These are phyloP conservation scores for Kwoniella heveanensis DNA, from an alignment of 768 basidiomycete genomes.

Conservation along the genomic window DNA sequence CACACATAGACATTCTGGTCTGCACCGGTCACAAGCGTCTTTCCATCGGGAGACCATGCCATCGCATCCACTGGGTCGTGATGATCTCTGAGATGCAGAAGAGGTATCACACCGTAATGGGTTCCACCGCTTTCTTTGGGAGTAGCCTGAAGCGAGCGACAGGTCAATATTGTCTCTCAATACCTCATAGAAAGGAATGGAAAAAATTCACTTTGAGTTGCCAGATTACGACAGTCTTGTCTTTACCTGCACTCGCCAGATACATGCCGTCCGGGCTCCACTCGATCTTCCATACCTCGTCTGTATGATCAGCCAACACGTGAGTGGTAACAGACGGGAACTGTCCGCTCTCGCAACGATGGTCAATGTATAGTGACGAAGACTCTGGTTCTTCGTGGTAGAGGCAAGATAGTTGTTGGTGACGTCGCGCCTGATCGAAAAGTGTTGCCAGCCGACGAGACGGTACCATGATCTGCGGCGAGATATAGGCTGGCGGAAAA, in stretches of 20 bases:
- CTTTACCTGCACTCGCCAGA: conserved; percentile 85
- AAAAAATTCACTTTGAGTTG: conserved; percentile 67
- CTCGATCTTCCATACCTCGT: conserved; percentile 94
- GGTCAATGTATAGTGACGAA: conserved; percentile 85
- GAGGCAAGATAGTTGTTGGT: conserved; percentile 78
- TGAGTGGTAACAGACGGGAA: conserved; percentile 87
- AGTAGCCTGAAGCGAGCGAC: conserved; percentile 6
- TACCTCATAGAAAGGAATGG: neutral
- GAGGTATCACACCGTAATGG: conserved; percentile 58
- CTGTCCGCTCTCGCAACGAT: conserved; percentile 71
- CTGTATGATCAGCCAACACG: conserved; percentile 78
- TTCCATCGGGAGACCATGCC: conserved; percentile 91
- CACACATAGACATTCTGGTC: conserved; percentile 84
- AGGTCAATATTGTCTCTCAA: neutral
- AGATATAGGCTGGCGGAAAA: conserved; percentile 73
- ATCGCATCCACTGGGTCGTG: conserved; percentile 72
- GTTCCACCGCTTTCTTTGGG: conserved; percentile 12
- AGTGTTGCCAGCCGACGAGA: conserved; percentile 81
- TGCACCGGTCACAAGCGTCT: conserved; percentile 76
- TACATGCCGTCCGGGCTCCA: conserved; percentile 89
- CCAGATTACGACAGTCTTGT: conserved; percentile 88
- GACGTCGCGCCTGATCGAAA: conserved; percentile 76
- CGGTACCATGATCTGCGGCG: conserved; percentile 89
- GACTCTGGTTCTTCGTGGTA: conserved; percentile 72
- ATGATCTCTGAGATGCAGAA: conserved; percentile 67